These are phyloP conservation scores for Sclerotiophoma versabilis DNA, from an alignment of 2,329 filamentous ascomycete genomes.

Conservation along the genomic window DNA sequence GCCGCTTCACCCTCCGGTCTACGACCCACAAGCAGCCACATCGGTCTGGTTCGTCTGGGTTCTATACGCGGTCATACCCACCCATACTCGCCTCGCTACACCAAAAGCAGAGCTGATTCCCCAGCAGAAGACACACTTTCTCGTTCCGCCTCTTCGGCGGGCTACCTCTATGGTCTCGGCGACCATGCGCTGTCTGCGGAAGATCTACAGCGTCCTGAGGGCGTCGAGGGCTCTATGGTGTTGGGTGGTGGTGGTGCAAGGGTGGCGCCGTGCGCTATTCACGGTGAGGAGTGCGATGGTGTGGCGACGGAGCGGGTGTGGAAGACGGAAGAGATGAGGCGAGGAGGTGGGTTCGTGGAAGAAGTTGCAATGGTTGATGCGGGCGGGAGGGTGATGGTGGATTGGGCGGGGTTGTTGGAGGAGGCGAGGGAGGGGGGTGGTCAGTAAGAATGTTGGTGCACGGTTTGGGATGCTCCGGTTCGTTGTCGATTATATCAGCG, in stretches of 20 bases:
- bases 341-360: constrained; percentile 24
- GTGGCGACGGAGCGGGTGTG: constrained; percentile 14
- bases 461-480: neutral
- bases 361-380: constrained; percentile 23
- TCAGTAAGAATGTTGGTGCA: neutral
- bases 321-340: constrained; percentile 15
- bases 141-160: neutral
- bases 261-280: constrained; percentile 23
- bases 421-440: constrained; percentile 23
- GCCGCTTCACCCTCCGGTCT: constrained; percentile 17
- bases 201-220: neutral
- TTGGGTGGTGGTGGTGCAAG: neutral
- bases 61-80: neutral
- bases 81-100: too few relatives aligned
- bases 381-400: constrained; percentile 29
- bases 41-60: neutral
- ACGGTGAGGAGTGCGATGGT: constrained; percentile 32
- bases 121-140: neutral
- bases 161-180: constrained; percentile 9
- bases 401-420: constrained; percentile 30
- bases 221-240: too few relatives aligned
- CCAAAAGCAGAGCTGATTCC: neutral
- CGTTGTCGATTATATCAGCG: neutral
- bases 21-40: neutral
- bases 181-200: constrained; percentile 15